phyloP scores from a whole-genome alignment of 2,329 filamentous ascomycete genomes.

The Sarocladiaceae sp. region DNA sequence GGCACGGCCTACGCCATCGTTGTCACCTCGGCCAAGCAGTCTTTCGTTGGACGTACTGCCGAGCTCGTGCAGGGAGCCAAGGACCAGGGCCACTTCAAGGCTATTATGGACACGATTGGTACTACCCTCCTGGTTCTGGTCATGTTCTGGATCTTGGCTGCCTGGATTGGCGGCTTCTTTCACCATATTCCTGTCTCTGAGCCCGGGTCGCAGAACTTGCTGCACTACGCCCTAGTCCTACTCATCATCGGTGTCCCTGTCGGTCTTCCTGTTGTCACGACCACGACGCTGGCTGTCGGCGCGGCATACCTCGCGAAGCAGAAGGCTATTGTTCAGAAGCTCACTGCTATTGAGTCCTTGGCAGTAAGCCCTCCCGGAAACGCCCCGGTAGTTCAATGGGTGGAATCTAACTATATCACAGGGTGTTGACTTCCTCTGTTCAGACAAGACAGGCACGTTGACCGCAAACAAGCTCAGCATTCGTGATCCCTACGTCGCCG shows the following conservation, averaged over 20 bases:
- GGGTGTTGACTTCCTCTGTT: slow-evolving; percentile 73
- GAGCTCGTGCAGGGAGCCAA: slow-evolving; percentile 67
- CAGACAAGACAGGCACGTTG: slow-evolving; percentile 75
- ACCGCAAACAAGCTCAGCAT: slow-evolving; percentile 71
- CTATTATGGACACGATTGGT: slow-evolving; percentile 77
- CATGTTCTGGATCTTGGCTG: slow-evolving; percentile 68
- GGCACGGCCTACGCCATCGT: slow-evolving; percentile 68
- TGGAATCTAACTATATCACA: no score
- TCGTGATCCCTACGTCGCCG: slow-evolving; percentile 69
- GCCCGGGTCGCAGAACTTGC: slow-evolving; percentile 53
- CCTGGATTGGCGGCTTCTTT: slow-evolving; percentile 77
- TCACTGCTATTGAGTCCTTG: slow-evolving; percentile 71
- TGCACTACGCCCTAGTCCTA: slow-evolving; percentile 63
- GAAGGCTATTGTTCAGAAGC: slow-evolving; percentile 74
- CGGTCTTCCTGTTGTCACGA: slow-evolving; percentile 73
- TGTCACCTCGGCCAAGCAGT: slow-evolving; percentile 60
- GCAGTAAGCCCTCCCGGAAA: slow-evolving; percentile 33
- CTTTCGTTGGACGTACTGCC: slow-evolving; percentile 72
- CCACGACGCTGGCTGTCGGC: slow-evolving; percentile 70
- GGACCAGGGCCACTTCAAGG: slow-evolving; percentile 75
- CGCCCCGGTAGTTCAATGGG: no score
- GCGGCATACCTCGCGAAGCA: slow-evolving; percentile 71
- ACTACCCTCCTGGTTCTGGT: slow-evolving; percentile 67
- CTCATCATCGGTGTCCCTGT: slow-evolving; percentile 75
- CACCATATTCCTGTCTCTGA: slow-evolving; percentile 58